phyloP scores from a whole-genome alignment of 2,329 filamentous ascomycete species.

The Talaromyces atroroseus region DNA sequence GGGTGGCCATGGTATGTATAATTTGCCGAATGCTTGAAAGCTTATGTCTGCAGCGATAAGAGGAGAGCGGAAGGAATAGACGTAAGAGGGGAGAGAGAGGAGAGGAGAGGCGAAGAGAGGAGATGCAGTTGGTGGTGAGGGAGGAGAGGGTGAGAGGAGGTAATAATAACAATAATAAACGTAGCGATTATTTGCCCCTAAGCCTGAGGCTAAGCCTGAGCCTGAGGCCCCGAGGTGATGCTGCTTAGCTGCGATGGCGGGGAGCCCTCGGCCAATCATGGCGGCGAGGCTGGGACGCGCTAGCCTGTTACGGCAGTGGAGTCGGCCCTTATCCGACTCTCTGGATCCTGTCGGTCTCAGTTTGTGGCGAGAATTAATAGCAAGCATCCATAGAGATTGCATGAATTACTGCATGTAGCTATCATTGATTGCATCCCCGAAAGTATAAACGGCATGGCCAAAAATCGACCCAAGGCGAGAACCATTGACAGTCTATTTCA shows the following conservation, averaged over 20 bases:
- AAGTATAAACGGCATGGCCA: too few species aligned
- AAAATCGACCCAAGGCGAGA: background rate
- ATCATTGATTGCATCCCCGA: too few species aligned
- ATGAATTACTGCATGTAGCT: background rate
- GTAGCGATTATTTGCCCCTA: background rate
- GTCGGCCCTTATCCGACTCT: background rate
- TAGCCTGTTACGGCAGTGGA: background rate
- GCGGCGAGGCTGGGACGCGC: background rate
- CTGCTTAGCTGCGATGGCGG: background rate
- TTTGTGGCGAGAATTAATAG: background rate
- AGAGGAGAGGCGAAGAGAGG: background rate
- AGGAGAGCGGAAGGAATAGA: background rate
- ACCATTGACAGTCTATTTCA: background rate
- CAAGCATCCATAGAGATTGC: background rate
- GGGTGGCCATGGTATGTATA: slow-evolving; percentile 10
- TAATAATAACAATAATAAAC: background rate
- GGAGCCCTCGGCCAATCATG: background rate
- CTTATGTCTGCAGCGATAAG: background rate
- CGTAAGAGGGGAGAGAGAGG: background rate
- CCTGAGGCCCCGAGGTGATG: background rate
- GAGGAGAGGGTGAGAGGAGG: background rate
- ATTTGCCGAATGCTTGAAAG: background rate
- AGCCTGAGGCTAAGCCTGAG: too few species aligned
- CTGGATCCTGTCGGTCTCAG: background rate
- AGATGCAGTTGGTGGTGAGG: background rate